Base-by-base conservation (phyloP, 164 flowering plant genomes). In the Piper longum region DNA sequence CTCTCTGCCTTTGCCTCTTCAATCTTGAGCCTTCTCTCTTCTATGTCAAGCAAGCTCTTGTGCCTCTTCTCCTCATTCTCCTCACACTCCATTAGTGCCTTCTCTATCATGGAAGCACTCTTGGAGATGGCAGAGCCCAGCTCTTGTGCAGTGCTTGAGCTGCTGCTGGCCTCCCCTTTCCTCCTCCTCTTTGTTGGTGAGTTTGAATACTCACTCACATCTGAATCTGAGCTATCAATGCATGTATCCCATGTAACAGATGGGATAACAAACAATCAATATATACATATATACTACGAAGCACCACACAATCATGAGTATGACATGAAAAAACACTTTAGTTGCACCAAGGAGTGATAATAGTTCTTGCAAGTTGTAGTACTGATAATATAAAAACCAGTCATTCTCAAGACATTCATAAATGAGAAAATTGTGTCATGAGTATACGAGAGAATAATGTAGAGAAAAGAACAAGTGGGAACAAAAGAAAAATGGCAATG, bases 1-100 rank as follows among this genome's bases (percentile, higher is more conserved):
- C 74, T 75, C 67, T 83, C 86, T 44, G 74, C 67, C 43, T 81
- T 83, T 4, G 87, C 74, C 58, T 88, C 87, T 55, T 83, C 88
- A 59, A 80, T 73, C 80, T 70, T 74, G 57, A 86, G 75, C 65
- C 80, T 81, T 59, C 82, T 80, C 72, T 88, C 85, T 57, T 81
- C 87, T 64, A 88, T 4, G 42, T 60, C 68, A 41, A 85, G 9
- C 54, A 81, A 68, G 26, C 85, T 88, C 65, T 70, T 81, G 69
- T 88, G 92, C 69, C 96, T 79, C 60, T 70, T 75, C 57, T 85
- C 96, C 64, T 81, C 83, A 68, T 85, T 81, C 67, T 82, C 86
- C 41, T 86, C 86, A 66, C 83, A 66, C 4, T 81, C 80, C 26
- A 79, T 80, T 39, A 86, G 75, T 4, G 87, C 84, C 60, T 82